These are phyloP conservation scores for Emergomyces orientalis DNA, from an alignment of 2,329 filamentous ascomycete species.

Conservation along the genomic window DNA sequence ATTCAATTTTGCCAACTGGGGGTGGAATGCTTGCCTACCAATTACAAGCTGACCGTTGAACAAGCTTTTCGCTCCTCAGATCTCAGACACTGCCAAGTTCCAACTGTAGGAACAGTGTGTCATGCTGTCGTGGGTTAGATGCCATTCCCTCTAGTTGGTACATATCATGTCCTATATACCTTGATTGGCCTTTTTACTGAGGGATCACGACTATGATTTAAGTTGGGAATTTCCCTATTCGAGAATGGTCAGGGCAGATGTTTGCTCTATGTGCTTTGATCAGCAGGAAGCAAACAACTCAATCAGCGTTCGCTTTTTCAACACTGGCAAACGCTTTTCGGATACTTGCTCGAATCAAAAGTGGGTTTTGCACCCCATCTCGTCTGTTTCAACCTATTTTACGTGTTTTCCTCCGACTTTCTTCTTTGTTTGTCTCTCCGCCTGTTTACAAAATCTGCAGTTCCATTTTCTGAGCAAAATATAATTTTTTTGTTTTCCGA, in stretches of 20 bases:
- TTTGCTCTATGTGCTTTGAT: neutral
- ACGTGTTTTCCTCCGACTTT: neutral
- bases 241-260: neutral
- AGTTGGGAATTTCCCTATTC: neutral
- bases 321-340: conserved; percentile 3
- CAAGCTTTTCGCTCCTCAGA: neutral
- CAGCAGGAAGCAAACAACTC: conserved; percentile 3
- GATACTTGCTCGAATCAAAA: neutral
- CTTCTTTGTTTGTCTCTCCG: neutral
- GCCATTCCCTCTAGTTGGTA: neutral
- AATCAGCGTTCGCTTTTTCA: neutral
- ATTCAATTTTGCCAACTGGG: neutral
- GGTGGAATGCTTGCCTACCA: neutral
- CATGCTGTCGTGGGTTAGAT: neutral
- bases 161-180: neutral
- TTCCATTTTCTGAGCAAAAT: neutral
- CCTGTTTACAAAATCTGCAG: neutral
- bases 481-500: neutral
- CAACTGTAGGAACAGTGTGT: neutral
- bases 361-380: neutral
- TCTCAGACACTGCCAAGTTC: neutral
- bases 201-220: neutral
- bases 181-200: neutral
- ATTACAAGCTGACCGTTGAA: neutral
- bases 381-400: neutral